Evolutionary conservation across 345 rosid species (phyloP), one percentile per base, ranked within the genome.

Genomic region (Turritis glabra): DNA sequence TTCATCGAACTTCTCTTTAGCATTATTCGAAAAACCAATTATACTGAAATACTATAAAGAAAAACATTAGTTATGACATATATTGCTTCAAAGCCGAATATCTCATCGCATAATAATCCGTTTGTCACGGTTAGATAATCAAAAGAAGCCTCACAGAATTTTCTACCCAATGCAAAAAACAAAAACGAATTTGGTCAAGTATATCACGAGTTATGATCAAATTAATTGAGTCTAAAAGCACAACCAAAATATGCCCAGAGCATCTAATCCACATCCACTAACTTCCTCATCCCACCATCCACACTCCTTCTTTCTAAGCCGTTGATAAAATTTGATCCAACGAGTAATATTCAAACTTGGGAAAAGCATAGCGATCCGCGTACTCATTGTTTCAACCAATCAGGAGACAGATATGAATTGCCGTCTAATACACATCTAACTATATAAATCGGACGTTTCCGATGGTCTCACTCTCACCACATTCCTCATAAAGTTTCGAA

Each of bases 181-280:
- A 8, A 47, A 66, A 83, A 3, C 15, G 52, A 77, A 80, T 73
- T 87, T 61, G 66, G 63, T 74, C 0, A 0, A 77, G 10, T 77
- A 27, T 8, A 77, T 9, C 26, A 53, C 35, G 22, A 85, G 81
- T 78, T 82, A 83, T 66, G 48, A 25, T 22, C 15, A 73, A 79
- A 74, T 79, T 1, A 87, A 83, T 84, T 27, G 33, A 81, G 81
- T 33, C 71, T 62, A 88, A 84, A 92, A 92, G 83, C 95, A 92
- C 98, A 88, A 77, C 82, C n/a, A n/a, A 63, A 78, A 69, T 53
- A 75, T 71, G 17, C 61, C 61, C 54, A 66, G 64, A 77, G 37
- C 67, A 60, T 73, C 67, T 69, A 61, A 73, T 27, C 80, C 75
- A 57, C 74, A 43, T 18, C 66, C 69, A 19, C 43, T 68, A 37